A percentile compares a stretch with the other conserved stretches of the same genome.
These are phyloP conservation scores for Moricandia arvensis DNA, from an alignment of 345 rosid genomes.

Conservation along the genomic window DNA sequence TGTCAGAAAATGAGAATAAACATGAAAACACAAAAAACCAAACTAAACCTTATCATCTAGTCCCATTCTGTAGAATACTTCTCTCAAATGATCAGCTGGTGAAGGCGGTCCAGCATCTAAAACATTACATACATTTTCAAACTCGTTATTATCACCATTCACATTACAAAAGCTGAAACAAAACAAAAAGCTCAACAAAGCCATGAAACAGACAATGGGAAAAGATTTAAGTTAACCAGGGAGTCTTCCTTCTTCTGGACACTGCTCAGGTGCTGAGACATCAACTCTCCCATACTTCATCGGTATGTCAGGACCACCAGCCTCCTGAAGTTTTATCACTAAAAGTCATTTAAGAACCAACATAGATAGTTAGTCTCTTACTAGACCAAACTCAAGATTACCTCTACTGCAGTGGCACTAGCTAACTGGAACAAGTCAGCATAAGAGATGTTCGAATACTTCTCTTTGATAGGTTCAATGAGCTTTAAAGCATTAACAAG, in stretches of 20 bases:
- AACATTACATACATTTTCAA: conserved; percentile 3
- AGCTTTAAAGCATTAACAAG: conserved; percentile 81
- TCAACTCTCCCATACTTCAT: conserved; percentile 97
- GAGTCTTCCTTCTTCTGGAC: conserved; percentile 99
- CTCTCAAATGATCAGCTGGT: conserved; percentile 79
- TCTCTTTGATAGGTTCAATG: conserved; percentile 77
- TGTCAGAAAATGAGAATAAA: neutral
- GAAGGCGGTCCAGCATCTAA: conserved; percentile 89
- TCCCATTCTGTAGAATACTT: conserved; percentile 93
- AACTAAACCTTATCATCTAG: conserved; percentile 69
- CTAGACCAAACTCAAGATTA: too few species aligned
- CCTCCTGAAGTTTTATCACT: conserved; percentile 61
- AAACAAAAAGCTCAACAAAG: neutral
- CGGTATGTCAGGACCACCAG: conserved; percentile 88
- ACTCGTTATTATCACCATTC: neutral
- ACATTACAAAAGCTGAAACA: neutral
- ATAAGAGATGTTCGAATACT: conserved; percentile 69
- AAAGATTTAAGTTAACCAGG: conserved; percentile 64
- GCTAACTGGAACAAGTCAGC: conserved; percentile 98
- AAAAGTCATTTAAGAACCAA: neutral
- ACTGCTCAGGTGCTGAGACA: conserved; percentile 62
- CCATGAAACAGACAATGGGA: conserved; percentile 30
- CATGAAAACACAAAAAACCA: neutral
- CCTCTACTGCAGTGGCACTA: conserved; percentile 93
- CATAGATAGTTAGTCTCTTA: neutral